Base-by-base conservation (phyloP, 805 yeast species). In the Komagataella ulmi region DNA sequence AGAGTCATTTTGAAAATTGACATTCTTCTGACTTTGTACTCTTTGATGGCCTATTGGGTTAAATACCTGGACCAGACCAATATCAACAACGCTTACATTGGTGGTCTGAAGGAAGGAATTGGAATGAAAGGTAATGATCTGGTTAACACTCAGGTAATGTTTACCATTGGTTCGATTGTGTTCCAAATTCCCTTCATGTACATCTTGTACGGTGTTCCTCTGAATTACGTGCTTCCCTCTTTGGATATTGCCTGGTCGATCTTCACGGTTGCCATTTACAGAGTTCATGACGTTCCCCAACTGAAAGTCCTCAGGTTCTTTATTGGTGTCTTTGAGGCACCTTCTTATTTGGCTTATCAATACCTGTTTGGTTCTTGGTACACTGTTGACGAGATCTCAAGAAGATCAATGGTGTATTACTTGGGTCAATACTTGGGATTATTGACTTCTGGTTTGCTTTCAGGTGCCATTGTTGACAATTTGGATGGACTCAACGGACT, bases 171-270 rank as follows among this genome's bases (percentile, higher is more conserved):
- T 49, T 71, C 75, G 52, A 74, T 77, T 46, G 63, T 83, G 10
- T 78, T 81, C 62, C 84, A 81, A 62, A 60, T 82, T 36, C 87
- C 88, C 1, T 79, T 79, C 67, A 67, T 80, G 63, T 80, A 76
- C 57, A 59, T 79, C 17, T 66, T 84, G 51, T 78, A 79, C 45
- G 72, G 80, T 44, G 66, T 71, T 43, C 83, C 84, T 5, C 68
- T 83, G 53, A 78, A 76, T 65, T 68, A 70, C 64, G 66, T 74
- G 8, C 61, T 79, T 45, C 83, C 84, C 1, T 53, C 67, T 2
- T 70, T 77, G 64, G 93, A 85, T 60, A 57, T 83, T 44, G 69
- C 77, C 43, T 85, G 89, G 90, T 76, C 87, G 1, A 66, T 83
- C 51, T 73, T 83, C 53, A 83, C 89, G 1, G 68, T 83, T 46